These are phyloP conservation scores for Aurantiochytrium sp. DNA, from an alignment of 108 stramenopile genomes.

Conservation along the genomic window DNA sequence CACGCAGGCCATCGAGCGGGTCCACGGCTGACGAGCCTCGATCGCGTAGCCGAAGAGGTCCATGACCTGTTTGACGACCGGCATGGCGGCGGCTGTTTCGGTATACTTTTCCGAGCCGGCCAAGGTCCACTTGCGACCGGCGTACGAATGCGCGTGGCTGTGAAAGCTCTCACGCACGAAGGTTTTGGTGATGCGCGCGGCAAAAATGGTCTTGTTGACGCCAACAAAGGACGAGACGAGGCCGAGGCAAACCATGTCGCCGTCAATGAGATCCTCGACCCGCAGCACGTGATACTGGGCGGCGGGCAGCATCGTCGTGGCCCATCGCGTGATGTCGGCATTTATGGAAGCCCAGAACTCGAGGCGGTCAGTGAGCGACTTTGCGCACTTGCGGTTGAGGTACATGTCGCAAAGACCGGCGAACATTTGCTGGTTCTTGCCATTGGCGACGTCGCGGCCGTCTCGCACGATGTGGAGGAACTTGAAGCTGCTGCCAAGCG, in stretches of 20 bases:
- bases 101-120: not conserved
- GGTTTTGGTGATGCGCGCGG: not conserved
- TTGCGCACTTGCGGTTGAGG: not conserved
- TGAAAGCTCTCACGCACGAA: not conserved
- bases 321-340: not conserved
- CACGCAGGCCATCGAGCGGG: not conserved
- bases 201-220: not conserved
- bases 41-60: not conserved
- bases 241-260: not conserved
- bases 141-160: not conserved
- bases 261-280: not conserved
- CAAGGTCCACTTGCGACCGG: not conserved
- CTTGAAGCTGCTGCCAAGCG: not conserved
- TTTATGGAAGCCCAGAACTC: constrained; percentile 9
- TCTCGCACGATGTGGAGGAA: not conserved
- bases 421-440: not conserved
- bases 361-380: not conserved
- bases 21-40: not conserved
- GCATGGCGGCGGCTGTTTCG: not conserved
- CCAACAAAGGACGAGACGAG: not conserved
- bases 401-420: not conserved
- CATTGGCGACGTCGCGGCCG: constrained; percentile 10
- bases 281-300: not conserved
- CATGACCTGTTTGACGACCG: not conserved
- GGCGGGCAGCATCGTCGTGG: not conserved